Base-by-base conservation (phyloP, 768 basidiomycete species). In the Hypholoma fasciculare region DNA sequence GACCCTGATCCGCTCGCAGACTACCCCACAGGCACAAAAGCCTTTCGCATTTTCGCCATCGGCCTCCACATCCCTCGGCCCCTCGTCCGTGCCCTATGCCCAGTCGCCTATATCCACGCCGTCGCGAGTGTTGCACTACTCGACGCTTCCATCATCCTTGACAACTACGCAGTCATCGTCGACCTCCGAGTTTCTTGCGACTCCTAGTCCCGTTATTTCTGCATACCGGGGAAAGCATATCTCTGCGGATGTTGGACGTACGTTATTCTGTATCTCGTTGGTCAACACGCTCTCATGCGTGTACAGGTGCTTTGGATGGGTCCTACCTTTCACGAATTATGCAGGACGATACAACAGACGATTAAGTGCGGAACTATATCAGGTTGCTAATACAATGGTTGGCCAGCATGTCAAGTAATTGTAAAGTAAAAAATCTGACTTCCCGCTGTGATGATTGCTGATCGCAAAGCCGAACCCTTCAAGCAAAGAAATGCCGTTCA, bases 211-310 rank as follows among this genome's bases (percentile, higher is more conserved):
- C 17, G 71, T 75, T 2, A 67, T 79, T 16, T 74, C 76, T 4
- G 75, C 79, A 2, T 80, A 78, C 52, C 65, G 77, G 57, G 78
- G 77, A 9, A 79, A 75, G 57, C 75, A 78, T 48, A 54, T 64
- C 1, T 71, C 60, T 17, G 64, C 65, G 20, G 72, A 73, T 48
- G 61, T 75, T 27, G 80, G 78, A 17, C 76, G 78, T 79, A 52
- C 62, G 77, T 68, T 38, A 49, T 36, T 42, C 17, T 56, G 26
- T 1, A 36, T 19, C 1, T 52, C 27, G 50, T 20, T 36, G 14
- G 52, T 34, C n/a, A 20, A 20, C 6, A 12, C 27, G 4, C 50
- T 13, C 42, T 53, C 12, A 37, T 58, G 27, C 46, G 39, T 39
- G 47, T 44, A 34, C 39, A 79, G 77, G 72, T 59, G 71, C 77